Base-by-base conservation (phyloP, 148 eudicot genomes). In the Salicornia ramosissima region DNA sequence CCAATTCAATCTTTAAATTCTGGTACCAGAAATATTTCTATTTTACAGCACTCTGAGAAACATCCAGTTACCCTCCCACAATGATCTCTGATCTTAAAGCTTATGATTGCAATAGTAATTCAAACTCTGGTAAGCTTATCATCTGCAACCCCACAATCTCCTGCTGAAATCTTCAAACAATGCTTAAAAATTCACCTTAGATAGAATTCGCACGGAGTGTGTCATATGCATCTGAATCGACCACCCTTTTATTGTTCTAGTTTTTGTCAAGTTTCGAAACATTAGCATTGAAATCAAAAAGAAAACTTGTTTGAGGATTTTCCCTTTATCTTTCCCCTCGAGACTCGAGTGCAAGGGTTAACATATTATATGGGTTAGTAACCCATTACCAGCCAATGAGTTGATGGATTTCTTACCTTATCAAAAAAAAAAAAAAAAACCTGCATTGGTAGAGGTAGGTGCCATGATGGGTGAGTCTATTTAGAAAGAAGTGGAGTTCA, bases 381-480 rank as follows among this genome's bases (percentile, higher is more conserved):
- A n/a, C n/a, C n/a, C n/a, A n/a, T n/a, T n/a, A n/a, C n/a, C n/a
- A n/a, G n/a, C n/a, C n/a, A n/a, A n/a, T n/a, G n/a, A n/a, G n/a
- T n/a, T n/a, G n/a, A n/a, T n/a, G n/a, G n/a, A n/a, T n/a, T n/a
- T n/a, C n/a, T n/a, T n/a, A n/a, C n/a, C n/a, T n/a, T n/a, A n/a
- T n/a, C n/a, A n/a, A n/a, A n/a, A n/a, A n/a, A n/a, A n/a, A 2
- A 11, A 21, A 14, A 21, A 64, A 10, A 30, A 74, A 46, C 70
- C 57, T 39, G 78, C 75, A 1, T 79, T 71, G 75, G 78, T 70
- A 19, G 75, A 79, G 26, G 75, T 78, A 22, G 82, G 78, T 6
- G 68, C 71, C 62, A 79, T 78, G 0, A n/a, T 55, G 0, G 82
- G 82, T 29, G 82, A 79, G 15, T 79, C 18, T 74, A 74, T 58